Evolutionary conservation across 2,329 filamentous ascomycete genomes (phyloP).

Genomic region (Elsinoe arachidis): DNA sequence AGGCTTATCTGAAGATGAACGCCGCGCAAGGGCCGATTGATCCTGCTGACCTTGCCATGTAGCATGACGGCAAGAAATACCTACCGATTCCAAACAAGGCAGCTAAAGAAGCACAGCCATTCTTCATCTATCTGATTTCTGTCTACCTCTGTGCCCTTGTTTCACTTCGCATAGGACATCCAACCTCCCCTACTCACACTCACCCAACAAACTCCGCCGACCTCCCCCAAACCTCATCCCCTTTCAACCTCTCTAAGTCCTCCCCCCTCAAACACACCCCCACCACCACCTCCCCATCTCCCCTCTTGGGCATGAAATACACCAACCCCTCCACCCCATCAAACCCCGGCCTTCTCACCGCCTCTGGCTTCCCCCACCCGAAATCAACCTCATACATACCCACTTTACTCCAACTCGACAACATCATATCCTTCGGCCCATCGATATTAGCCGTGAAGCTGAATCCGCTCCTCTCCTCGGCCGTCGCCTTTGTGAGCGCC

Average conservation of each 20-base stretch:
- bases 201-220: slow-evolving; percentile 33
- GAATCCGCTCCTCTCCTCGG: slow-evolving; percentile 30
- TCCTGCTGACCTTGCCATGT: too few relatives aligned
- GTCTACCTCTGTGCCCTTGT: too few relatives aligned
- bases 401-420: slow-evolving; percentile 49
- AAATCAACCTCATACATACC: slow-evolving; percentile 42
- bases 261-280: slow-evolving; percentile 40
- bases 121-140: too few relatives aligned
- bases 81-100: too few relatives aligned
- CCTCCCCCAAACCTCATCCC: slow-evolving; percentile 35
- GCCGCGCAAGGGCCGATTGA: too few relatives aligned
- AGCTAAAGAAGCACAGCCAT: too few relatives aligned
- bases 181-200: not conserved
- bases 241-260: slow-evolving; percentile 39
- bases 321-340: slow-evolving; percentile 39
- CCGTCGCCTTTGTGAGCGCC: slow-evolving; percentile 23
- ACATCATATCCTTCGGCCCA: slow-evolving; percentile 37
- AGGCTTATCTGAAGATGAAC: too few relatives aligned
- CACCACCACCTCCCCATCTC: slow-evolving; percentile 37
- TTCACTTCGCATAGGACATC: too few relatives aligned
- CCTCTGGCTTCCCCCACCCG: slow-evolving; percentile 38
- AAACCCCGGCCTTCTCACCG: slow-evolving; percentile 43
- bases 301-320: slow-evolving; percentile 41
- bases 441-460: slow-evolving; percentile 32
- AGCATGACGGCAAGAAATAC: too few relatives aligned